Evolutionary conservation across 495 filamentous ascomycete genomes (phyloP), one percentile per base, ranked within the genome.

Genomic region (Cladorrhinum samala): DNA sequence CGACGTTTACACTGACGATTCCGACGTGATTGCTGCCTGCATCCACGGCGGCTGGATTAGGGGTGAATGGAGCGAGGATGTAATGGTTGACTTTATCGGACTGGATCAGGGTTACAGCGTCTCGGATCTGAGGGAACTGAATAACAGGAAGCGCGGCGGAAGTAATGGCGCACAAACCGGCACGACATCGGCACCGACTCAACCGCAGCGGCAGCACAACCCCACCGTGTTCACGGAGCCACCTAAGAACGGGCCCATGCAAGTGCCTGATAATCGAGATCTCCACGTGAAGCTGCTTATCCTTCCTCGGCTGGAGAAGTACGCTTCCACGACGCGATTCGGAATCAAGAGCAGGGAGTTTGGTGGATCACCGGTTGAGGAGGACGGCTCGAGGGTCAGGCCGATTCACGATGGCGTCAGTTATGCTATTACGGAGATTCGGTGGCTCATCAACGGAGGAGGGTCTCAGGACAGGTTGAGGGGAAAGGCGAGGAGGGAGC

Each of bases 1-100:
- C 0, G 89, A 91, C 17, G 77, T 97, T 5, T 97, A 98, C 66
- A 95, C 91, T 0, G 94, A 97, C 59, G 94, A 98, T 70, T 95
- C 90, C 0, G 94, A 98, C 64, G 81, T 90, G 4, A 78, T 98
- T 45, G 94, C 91, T 0, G 91, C 91, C 2, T 90, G 92, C 51
- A 93, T 97, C 52, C 93, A 98, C 67, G 82, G 84, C 13, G 94
- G 94, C 8, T 96, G 86, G 80, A 86, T 98, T 52, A 83, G 87
- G 9, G 93, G 92, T 21, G 88, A 87, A 54, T 95, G 90, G 85
- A 79, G 82, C 16, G 81, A 87, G 0, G 86, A 88, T 38, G 83
- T 92, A 2, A 76, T 81, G 49, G 66, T 75, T 9, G 75, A 75
- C 17, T 71, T 92, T 67, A 74, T 92, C 2, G 86, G 86, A 38